Evolutionary conservation across 495 filamentous ascomycete genomes (phyloP).

Genomic region (Thermothielavioides terrestris): DNA sequence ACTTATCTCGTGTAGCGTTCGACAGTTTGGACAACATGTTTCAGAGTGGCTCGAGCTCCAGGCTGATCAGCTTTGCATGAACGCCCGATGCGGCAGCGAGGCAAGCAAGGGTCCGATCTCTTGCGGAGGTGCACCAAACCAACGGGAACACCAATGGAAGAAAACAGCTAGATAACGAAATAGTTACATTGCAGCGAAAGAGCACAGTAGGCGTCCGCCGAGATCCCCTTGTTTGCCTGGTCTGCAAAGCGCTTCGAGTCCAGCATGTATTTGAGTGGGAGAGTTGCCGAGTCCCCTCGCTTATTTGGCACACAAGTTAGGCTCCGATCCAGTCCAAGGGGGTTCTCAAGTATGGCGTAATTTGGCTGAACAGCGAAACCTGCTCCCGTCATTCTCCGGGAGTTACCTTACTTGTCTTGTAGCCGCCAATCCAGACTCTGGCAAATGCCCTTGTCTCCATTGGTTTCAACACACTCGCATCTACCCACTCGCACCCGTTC

Average conservation of each 20-base stretch:
- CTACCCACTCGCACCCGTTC: constrained; percentile 4
- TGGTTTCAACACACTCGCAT: constrained; percentile 12
- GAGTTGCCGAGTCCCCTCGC: neutral
- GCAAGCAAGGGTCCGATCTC: neutral
- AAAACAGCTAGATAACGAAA: too few species aligned
- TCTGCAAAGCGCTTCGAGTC: neutral
- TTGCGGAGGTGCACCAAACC: neutral
- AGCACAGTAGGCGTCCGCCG: too few species aligned
- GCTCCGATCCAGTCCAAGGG: neutral
- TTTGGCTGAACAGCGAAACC: constrained; percentile 14
- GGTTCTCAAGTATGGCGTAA: constrained; percentile 9
- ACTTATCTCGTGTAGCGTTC: neutral
- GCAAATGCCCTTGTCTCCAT: constrained; percentile 12
- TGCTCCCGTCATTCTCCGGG: constrained; percentile 6
- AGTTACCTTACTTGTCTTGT: neutral
- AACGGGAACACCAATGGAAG: too few species aligned
- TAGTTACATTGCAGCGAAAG: too few species aligned
- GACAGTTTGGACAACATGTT: constrained; percentile 10
- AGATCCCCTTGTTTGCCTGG: neutral
- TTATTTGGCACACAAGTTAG: neutral
- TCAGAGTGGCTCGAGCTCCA: constrained; percentile 8
- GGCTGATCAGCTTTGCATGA: neutral
- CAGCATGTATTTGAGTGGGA: neutral
- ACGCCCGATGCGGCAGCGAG: neutral
- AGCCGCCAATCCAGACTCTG: neutral